These are phyloP conservation scores for Cochlearia excelsa DNA, from an alignment of 345 rosid species.

Conservation along the genomic window DNA sequence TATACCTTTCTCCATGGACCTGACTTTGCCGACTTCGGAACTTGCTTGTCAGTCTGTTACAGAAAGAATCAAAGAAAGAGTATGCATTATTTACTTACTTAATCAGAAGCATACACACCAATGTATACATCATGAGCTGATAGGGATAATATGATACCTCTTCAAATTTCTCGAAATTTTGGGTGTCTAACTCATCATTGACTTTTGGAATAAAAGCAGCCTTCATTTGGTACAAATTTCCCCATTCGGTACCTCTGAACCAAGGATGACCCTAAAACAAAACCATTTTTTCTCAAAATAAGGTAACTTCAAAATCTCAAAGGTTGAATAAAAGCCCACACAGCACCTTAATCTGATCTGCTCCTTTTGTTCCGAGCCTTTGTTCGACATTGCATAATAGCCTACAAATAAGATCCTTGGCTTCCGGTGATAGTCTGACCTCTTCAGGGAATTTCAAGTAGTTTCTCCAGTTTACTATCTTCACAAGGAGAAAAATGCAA, in stretches of 20 bases:
- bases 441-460: constrained; percentile 98
- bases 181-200: constrained; percentile 97
- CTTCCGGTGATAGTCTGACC: constrained; percentile 84
- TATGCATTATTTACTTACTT: constrained; percentile 16
- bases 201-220: constrained; percentile 98
- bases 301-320: constrained; percentile 19
- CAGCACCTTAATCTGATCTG: constrained; percentile 86
- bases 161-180: constrained; percentile 96
- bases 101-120: constrained; percentile 14
- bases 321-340: constrained; percentile 44
- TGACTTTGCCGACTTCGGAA: constrained; percentile 57
- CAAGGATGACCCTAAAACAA: constrained; percentile 75
- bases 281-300: constrained; percentile 12
- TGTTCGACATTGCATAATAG: constrained; percentile 88
- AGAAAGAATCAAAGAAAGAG: constrained; percentile 30
- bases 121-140: constrained; percentile 11
- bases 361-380: constrained; percentile 92
- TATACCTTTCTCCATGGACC: constrained; percentile 94
- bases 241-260: constrained; percentile 86
- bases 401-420: constrained; percentile 84
- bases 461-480: constrained; percentile 99
- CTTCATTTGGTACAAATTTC: constrained; percentile 73
- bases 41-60: constrained; percentile 65
- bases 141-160: constrained; percentile 53
- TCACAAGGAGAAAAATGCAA: constrained; percentile 21